Evolutionary conservation across 2,329 filamentous ascomycete species (phyloP).

Genomic region (Zelopaecilomyces penicillatus): DNA sequence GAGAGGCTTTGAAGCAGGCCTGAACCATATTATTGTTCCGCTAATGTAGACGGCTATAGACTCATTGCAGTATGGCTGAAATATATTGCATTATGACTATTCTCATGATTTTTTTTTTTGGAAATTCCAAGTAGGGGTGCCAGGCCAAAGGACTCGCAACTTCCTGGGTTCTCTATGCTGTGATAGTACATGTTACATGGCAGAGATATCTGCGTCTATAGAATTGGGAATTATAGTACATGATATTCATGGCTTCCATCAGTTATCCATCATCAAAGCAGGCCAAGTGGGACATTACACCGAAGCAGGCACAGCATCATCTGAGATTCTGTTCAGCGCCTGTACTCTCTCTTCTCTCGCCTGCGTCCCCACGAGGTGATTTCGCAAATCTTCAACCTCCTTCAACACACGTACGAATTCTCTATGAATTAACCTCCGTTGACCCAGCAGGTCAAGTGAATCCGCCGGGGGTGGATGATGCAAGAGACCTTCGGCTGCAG

Average conservation of each 20-base stretch:
- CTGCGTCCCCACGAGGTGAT: slow-evolving; percentile 5
- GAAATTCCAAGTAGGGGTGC: no score
- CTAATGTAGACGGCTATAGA: no score
- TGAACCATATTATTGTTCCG: not conserved
- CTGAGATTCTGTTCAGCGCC: slow-evolving; percentile 7
- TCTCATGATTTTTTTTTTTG: no score
- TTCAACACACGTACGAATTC: slow-evolving; percentile 25
- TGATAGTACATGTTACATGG: no score
- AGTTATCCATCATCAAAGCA: no score
- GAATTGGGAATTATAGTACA: no score
- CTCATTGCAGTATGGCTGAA: no score
- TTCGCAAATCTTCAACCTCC: slow-evolving; percentile 20
- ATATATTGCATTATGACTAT: no score
- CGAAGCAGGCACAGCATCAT: not conserved
- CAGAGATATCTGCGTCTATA: no score
- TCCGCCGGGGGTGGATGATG: slow-evolving; percentile 9
- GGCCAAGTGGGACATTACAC: not conserved
- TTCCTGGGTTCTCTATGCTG: no score
- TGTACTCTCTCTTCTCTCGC: slow-evolving; percentile 12
- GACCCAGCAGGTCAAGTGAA: slow-evolving; percentile 8
- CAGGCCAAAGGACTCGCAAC: no score
- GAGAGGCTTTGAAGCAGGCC: slow-evolving; percentile 41
- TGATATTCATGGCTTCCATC: no score
- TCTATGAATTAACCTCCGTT: slow-evolving; percentile 18
- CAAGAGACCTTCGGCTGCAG: slow-evolving; percentile 30